Base-by-base conservation (phyloP, 257 asterid genomes). In the Capsicum chinense region DNA sequence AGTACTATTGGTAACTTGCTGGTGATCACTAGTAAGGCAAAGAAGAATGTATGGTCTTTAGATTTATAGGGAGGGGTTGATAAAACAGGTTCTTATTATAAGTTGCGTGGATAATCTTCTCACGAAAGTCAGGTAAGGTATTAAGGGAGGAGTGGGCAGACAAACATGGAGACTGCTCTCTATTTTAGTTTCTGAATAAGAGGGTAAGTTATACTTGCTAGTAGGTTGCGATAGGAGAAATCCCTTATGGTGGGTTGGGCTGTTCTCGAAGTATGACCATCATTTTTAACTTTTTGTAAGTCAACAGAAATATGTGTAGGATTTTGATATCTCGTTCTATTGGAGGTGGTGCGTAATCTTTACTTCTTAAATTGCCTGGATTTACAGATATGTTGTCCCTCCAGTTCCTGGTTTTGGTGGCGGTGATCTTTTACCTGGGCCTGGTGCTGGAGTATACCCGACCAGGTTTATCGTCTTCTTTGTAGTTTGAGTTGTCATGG, bases 371-470 rank as follows among this genome's bases (percentile, higher is more conserved):
- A 17, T 54, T 78, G 44, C 63, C 44, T 33, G 64, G 66, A 54
- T 78, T 85, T 83, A 56, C 86, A 89, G 98, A 37, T 89, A 54
- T 81, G n/a, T 85, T 68, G 90, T 90, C 85, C 98, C 95, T 85
- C 92, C 92, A 54, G 37, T 91, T 84, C 88, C 90, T 78, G 88
- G 74, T 78, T 76, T 69, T 81, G 95, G 92, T 8, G 88, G 90
- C 52, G 81, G 89, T n/a, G 98, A 93, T 84, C 85, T 91, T 74
- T 79, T 89, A 62, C 94, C 95, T 33, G 97, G 94, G 76, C 91
- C 93, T 74, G 95, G 92, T 54, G 95, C 97, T 68, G 97, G 98
- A 84, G 83, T 91, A 86, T 93, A 90, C 57, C 98, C 98, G n/a
- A 66, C 85, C 56, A 94, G 98, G 97, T 93, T 78, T 63, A 60